These are phyloP conservation scores for Blastosporella zonata DNA, from an alignment of 1,284 basidiomycete species.

Conservation along the genomic window DNA sequence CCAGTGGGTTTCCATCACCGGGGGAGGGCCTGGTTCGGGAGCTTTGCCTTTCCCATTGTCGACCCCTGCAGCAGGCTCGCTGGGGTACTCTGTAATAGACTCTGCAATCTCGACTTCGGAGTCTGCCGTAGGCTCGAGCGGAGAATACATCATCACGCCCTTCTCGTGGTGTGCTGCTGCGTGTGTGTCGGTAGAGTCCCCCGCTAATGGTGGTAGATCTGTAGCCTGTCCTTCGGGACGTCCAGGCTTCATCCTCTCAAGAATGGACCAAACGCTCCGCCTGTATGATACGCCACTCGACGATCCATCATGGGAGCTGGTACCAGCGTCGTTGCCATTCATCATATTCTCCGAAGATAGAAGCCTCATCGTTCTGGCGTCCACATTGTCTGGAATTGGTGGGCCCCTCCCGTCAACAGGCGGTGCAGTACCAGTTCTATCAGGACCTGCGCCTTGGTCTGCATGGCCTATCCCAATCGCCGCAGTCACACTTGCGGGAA, in stretches of 20 bases:
- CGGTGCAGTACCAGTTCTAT: slow-evolving; percentile 15
- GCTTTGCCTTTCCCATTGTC: slow-evolving; percentile 2
- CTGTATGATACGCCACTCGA: slow-evolving; percentile 32
- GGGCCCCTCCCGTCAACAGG: slow-evolving; percentile 25
- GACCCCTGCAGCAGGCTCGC: slow-evolving; percentile 21
- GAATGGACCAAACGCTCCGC: slow-evolving; percentile 55
- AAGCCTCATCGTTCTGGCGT: slow-evolving; percentile 44
- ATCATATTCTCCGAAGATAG: slow-evolving; percentile 55
- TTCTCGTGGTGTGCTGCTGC: too few relatives aligned
- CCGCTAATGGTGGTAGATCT: slow-evolving; percentile 18
- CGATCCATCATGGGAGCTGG: not conserved
- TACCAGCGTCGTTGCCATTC: slow-evolving; percentile 36
- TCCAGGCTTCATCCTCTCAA: slow-evolving; percentile 47
- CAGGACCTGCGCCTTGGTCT: slow-evolving; percentile 12
- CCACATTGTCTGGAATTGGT: slow-evolving; percentile 35
- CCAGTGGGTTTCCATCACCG: slow-evolving; percentile 45
- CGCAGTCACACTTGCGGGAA: slow-evolving; percentile 16
- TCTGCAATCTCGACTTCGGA: slow-evolving; percentile 67
- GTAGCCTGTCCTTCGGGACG: slow-evolving; percentile 8
- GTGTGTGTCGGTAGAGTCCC: slow-evolving; percentile 20
- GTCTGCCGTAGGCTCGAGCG: slow-evolving; percentile 56
- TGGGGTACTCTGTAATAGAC: slow-evolving; percentile 41
- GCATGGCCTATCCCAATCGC: slow-evolving; percentile 9
- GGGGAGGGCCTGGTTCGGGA: slow-evolving; percentile 3
- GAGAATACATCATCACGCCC: slow-evolving; percentile 71